Conservation (phyloP, 2,329 filamentous ascomycete genomes). For the Trichophyton benhamiae region DNA sequence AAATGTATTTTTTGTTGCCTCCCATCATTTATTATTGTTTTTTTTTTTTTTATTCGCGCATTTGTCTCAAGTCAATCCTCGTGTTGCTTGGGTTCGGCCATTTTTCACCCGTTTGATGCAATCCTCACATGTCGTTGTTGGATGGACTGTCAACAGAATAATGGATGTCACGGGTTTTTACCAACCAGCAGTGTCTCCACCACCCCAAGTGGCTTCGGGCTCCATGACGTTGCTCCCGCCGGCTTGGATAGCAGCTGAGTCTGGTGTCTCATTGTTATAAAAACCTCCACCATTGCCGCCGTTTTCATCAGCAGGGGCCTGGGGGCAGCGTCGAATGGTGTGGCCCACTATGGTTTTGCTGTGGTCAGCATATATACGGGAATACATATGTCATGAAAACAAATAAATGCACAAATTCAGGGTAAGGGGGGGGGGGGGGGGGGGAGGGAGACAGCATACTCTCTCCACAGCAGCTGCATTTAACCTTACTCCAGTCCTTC, state of each 20-base stretch:
- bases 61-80: not conserved
- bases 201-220: constrained; percentile 1
- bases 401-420: not conserved
- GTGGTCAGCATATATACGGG: constrained; percentile 10
- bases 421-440: not conserved
- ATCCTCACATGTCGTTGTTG: not conserved
- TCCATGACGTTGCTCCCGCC: not conserved
- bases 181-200: not conserved
- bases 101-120: not conserved
- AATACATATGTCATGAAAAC: not conserved
- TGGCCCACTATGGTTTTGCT: constrained; percentile 28
- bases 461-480: constrained; percentile 35
- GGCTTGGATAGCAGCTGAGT: not conserved
- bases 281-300: constrained; percentile 10
- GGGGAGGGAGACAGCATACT: too few species aligned
- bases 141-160: too few species aligned
- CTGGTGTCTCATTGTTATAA: constrained; percentile 5
- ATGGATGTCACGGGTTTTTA: not conserved
- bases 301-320: constrained; percentile 9
- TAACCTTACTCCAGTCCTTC: constrained; percentile 33
- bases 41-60: not conserved
- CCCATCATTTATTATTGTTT: not conserved
- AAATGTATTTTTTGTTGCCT: not conserved
- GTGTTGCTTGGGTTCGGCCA: not conserved
- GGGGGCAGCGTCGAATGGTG: constrained; percentile 28